phyloP scores from a whole-genome alignment of 495 filamentous ascomycete genomes.

The Pseudomonodictys pantanalensis region DNA sequence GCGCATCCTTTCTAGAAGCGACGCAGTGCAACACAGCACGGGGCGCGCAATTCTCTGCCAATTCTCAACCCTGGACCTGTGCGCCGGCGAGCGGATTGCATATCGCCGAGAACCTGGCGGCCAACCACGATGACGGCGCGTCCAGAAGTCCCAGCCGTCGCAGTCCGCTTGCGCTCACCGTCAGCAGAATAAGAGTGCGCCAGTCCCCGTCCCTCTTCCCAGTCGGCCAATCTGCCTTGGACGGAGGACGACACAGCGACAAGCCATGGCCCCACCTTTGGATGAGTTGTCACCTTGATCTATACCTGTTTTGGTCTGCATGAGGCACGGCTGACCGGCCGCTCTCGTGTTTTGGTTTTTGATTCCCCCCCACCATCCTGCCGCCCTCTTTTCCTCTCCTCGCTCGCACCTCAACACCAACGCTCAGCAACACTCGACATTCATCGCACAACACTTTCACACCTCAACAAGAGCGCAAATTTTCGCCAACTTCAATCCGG shows the following conservation, averaged over 20 bases:
- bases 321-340: slow-evolving; percentile 20
- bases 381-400: slow-evolving; percentile 25
- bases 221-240: slow-evolving; percentile 31
- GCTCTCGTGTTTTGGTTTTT: slow-evolving; percentile 27
- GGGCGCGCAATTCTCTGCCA: slow-evolving; percentile 3
- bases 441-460: not conserved
- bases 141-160: slow-evolving; percentile 1
- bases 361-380: slow-evolving; percentile 24
- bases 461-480: slow-evolving; percentile 2
- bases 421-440: not conserved
- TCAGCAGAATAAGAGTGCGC: slow-evolving; percentile 33
- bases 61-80: slow-evolving; percentile 1
- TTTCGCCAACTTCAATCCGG: slow-evolving; percentile 2
- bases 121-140: slow-evolving; percentile 14
- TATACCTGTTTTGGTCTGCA: slow-evolving; percentile 16
- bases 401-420: slow-evolving; percentile 15
- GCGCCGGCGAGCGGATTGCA: slow-evolving; percentile 19
- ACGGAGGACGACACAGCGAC: slow-evolving; percentile 8
- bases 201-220: slow-evolving; percentile 24
- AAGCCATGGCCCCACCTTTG: slow-evolving; percentile 31
- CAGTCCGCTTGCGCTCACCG: slow-evolving; percentile 2
- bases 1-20: slow-evolving; percentile 28
- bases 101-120: slow-evolving; percentile 18
- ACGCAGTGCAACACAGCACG: slow-evolving; percentile 27
- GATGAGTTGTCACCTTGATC: slow-evolving; percentile 32